Evolutionary conservation across 1,284 basidiomycete genomes (phyloP), one percentile per base, ranked within the genome.

Genomic region (Prillingera fragicola): DNA sequence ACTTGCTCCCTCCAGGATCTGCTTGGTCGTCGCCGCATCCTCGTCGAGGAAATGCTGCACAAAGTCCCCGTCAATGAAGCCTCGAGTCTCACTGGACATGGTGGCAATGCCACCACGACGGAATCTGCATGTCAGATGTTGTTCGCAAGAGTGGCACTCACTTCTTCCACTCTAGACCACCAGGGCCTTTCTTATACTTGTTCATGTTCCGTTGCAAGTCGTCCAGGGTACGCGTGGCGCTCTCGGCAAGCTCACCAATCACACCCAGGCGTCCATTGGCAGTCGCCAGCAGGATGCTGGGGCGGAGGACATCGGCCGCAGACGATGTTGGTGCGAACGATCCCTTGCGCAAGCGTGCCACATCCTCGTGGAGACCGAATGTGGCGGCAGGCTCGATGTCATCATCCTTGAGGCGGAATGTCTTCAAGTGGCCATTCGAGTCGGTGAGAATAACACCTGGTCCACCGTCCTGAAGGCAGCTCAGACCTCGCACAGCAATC

Each of bases 21-120:
- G 52, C 14, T 59, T 58, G 3, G 29, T 25, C 27, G 56, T 54
- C 1, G 42, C 50, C 3, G 70, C 10, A 26, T 57, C 53, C 7
- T 53, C 27, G 18, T 59, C 59, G 21, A 87, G 73, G 70, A 84
- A 82, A 23, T 74, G 72, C 65, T 90, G 85, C 22, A 92, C 67
- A 57, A 90, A 87, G 61, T 90, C 85, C 3, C 90, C 91, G 56
- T 96, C 90, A 22, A 95, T 74, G 74, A 95, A 91, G 3, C 90
- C 90, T 0, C 62, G 63, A 1, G 69, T 63, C 3, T 62, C 78
- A 69, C 37, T 69, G 54, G 49, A 84, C 78, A 41, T 77, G 71
- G 63, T 81, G 78, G 59, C 78, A 75, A 42, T 75, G 69, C 50
- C 82, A 77, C 56, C 76, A 59, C 34, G 75, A 36, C 88, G 78